A percentile compares a stretch with the other conserved stretches of the same genome.
Evolutionary conservation across 768 basidiomycete species (phyloP).

Genomic region (Clitopilus hobsonii): DNA sequence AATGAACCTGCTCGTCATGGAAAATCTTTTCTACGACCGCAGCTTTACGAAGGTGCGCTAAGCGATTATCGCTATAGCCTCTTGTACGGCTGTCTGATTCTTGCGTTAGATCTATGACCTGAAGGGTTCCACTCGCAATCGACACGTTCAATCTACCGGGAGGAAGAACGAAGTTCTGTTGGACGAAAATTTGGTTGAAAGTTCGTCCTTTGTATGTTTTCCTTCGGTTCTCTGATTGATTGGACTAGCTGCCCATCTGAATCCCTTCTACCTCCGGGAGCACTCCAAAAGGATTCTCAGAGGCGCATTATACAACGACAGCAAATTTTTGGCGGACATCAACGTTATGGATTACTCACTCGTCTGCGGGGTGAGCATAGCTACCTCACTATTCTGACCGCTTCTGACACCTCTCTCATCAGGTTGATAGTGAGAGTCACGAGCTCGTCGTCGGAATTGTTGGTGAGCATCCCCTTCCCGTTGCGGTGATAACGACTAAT

Average conservation of each 20-base stretch:
- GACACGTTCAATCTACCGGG: slow-evolving; percentile 88
- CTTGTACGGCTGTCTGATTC: neutral
- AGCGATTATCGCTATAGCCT: neutral
- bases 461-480: slow-evolving; percentile 48
- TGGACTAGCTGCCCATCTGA: slow-evolving; percentile 67
- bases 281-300: slow-evolving; percentile 91
- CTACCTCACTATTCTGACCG: neutral
- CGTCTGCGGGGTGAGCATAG: slow-evolving; percentile 63
- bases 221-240: slow-evolving; percentile 3
- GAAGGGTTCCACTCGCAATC: slow-evolving; percentile 93
- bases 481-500: slow-evolving; percentile 5
- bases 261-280: slow-evolving; percentile 94
- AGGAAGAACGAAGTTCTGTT: slow-evolving; percentile 90
- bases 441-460: slow-evolving; percentile 97
- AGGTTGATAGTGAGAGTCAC: slow-evolving; percentile 82
- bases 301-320: slow-evolving; percentile 91
- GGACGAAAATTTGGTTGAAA: slow-evolving; percentile 93
- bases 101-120: slow-evolving; percentile 82
- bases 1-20: slow-evolving; percentile 98
- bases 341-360: slow-evolving; percentile 99
- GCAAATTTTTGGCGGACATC: slow-evolving; percentile 88
- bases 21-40: slow-evolving; percentile 92
- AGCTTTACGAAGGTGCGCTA: slow-evolving; percentile 73
- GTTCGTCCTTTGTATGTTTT: slow-evolving; percentile 37
- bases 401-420: neutral